These are phyloP conservation scores for Hymenoscyphus infarciens DNA, from an alignment of 2,329 filamentous ascomycete genomes.

Conservation along the genomic window DNA sequence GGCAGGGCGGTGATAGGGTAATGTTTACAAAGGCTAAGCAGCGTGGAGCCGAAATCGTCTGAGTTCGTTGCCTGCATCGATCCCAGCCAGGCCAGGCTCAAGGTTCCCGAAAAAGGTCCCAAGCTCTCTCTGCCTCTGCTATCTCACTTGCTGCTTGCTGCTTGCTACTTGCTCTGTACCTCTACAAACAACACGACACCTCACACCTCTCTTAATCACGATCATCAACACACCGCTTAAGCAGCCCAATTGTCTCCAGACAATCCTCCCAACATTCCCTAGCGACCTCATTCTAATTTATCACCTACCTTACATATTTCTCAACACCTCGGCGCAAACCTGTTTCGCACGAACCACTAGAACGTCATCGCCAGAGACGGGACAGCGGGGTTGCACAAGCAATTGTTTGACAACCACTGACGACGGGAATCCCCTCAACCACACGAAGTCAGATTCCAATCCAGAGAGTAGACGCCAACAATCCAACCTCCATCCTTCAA, in stretches of 20 bases:
- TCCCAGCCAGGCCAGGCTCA: background rate
- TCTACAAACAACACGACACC: background rate
- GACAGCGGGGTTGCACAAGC: constrained; percentile 10
- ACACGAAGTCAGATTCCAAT: background rate
- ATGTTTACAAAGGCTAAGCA: background rate
- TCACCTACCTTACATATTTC: background rate
- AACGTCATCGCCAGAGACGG: constrained; percentile 18
- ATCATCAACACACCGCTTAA: background rate
- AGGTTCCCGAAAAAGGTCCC: background rate
- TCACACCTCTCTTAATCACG: background rate
- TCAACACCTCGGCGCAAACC: constrained; percentile 13
- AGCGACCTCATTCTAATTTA: background rate
- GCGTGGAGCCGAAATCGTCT: background rate
- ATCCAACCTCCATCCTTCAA: background rate
- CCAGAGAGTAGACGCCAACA: background rate
- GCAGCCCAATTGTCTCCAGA: background rate
- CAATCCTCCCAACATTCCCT: background rate
- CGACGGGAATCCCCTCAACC: background rate
- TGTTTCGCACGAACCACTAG: constrained; percentile 10
- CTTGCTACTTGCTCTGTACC: background rate
- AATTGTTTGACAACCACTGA: background rate
- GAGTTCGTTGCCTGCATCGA: background rate
- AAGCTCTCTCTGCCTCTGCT: background rate
- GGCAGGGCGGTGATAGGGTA: too few relatives aligned
- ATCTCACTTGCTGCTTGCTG: background rate